Conservation (phyloP, 768 basidiomycete species). For the Mycena crocata region DNA sequence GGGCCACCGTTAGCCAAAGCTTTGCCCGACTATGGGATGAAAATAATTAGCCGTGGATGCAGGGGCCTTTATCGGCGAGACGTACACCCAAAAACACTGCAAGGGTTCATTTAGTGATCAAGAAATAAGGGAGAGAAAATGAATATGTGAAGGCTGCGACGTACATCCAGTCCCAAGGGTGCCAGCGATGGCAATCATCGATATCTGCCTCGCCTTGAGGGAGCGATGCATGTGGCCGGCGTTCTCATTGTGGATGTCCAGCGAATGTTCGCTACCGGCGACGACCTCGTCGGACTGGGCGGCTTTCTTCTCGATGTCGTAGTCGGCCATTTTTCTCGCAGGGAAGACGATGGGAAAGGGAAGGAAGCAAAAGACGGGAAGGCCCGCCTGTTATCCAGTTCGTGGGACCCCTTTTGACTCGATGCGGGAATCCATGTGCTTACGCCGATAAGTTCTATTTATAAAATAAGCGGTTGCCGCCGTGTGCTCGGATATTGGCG, state of each 20-base stretch:
- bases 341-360: constrained; percentile 9
- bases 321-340: constrained; percentile 23
- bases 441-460: too few species aligned
- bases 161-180: constrained; percentile 53
- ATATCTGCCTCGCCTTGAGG: constrained; percentile 48
- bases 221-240: constrained; percentile 39
- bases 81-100: constrained; percentile 32
- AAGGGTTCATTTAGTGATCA: not conserved
- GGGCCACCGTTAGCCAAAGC: constrained; percentile 57
- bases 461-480: too few species aligned
- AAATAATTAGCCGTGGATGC: not conserved
- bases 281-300: constrained; percentile 19
- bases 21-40: constrained; percentile 38
- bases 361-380: not conserved
- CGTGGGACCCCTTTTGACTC: too few species aligned
- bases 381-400: too few species aligned
- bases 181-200: constrained; percentile 44
- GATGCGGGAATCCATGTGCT: too few species aligned
- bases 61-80: too few species aligned
- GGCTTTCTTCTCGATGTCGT: constrained; percentile 35
- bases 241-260: constrained; percentile 12
- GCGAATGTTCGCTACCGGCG: constrained; percentile 29
- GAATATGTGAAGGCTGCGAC: not conserved
- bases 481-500: too few species aligned
- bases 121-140: not conserved